These are phyloP conservation scores for Niveomyces coronatus DNA, from an alignment of 2,329 filamentous ascomycete genomes.

Conservation along the genomic window DNA sequence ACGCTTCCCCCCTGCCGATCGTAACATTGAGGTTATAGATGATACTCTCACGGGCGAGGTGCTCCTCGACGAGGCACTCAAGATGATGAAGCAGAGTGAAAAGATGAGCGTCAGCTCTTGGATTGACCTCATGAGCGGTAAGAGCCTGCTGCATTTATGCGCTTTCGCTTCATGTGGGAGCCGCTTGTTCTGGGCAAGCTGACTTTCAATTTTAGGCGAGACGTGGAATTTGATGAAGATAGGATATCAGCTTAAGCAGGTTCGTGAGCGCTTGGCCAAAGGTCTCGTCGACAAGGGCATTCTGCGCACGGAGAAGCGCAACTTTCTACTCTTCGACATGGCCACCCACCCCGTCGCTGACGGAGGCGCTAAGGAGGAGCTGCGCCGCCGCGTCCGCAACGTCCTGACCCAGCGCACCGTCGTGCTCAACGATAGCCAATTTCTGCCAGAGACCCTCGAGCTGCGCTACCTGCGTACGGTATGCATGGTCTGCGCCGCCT, in stretches of 20 bases:
- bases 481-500: conserved; percentile 93
- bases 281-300: conserved; percentile 98
- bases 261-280: conserved; percentile 93
- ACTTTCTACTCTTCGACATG: conserved; percentile 99
- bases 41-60: conserved; percentile 95
- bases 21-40: conserved; percentile 93
- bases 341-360: conserved; percentile 96
- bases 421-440: conserved; percentile 75
- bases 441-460: conserved; percentile 87
- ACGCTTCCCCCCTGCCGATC: conserved; percentile 85
- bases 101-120: conserved; percentile 99
- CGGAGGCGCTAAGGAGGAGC: conserved; percentile 94
- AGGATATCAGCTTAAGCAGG: conserved; percentile 98
- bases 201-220: conserved; percentile 54
- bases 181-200: conserved; percentile 14
- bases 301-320: conserved; percentile 95
- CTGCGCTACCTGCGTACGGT: conserved; percentile 89
- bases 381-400: conserved; percentile 82
- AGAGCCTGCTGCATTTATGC: too few relatives aligned
- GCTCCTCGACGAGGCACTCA: conserved; percentile 90
- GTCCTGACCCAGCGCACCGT: conserved; percentile 90
- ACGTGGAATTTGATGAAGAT: conserved; percentile 99
- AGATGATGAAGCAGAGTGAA: conserved; percentile 99
- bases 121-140: conserved; percentile 99
- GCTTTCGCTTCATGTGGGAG: too few relatives aligned